Conservation (phyloP, 768 basidiomycete species). For the Mycena kentingensis region DNA sequence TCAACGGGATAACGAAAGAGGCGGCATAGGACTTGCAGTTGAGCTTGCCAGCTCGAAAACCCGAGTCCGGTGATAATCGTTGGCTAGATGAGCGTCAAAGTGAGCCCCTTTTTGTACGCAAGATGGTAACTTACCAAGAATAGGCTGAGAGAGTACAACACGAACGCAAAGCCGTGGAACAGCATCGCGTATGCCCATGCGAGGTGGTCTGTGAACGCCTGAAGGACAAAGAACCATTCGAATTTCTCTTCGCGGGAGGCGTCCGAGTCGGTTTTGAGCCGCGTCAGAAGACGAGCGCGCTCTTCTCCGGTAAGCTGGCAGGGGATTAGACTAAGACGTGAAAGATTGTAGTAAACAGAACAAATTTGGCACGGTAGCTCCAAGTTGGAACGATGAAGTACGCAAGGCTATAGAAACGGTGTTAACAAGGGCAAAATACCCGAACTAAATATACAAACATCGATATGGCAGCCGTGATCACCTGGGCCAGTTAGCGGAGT, state of each 20-base stretch:
- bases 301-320: conserved; percentile 55
- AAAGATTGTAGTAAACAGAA: conserved; percentile 34
- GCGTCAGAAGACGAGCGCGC: conserved; percentile 48
- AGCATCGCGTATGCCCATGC: conserved; percentile 62
- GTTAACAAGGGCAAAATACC: neutral
- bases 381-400: conserved; percentile 62
- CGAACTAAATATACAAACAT: conserved; percentile 17
- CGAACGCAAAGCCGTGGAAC: conserved; percentile 65
- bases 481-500: neutral
- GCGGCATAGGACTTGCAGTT: conserved; percentile 42
- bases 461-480: conserved; percentile 51
- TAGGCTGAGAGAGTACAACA: conserved; percentile 57
- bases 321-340: conserved; percentile 35
- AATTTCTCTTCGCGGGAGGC: conserved; percentile 55
- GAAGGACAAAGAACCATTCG: conserved; percentile 56
- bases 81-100: conserved; percentile 38
- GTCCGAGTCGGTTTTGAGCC: conserved; percentile 56
- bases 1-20: neutral
- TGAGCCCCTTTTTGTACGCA: neutral
- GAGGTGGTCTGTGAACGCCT: conserved; percentile 58
- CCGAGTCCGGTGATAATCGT: conserved; percentile 62
- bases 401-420: conserved; percentile 28
- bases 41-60: conserved; percentile 60
- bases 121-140: conserved; percentile 46
- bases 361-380: conserved; percentile 59